Base-by-base conservation (phyloP, 495 filamentous ascomycete genomes). In the Penicillium coprophilum region DNA sequence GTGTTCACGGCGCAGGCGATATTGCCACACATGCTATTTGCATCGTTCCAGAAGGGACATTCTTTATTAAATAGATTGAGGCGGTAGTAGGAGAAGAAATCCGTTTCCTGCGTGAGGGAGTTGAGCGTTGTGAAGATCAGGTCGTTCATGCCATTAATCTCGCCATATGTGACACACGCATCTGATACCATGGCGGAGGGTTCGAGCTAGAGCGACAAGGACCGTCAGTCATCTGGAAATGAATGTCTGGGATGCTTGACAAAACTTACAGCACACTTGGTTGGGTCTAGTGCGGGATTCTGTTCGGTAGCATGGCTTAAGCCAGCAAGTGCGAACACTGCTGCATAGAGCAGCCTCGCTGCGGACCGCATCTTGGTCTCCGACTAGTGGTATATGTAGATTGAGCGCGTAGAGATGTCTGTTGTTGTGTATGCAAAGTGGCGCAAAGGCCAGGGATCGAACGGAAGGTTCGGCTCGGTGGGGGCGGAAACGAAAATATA, bases 1-100 rank as follows among this genome's bases (percentile, higher is more conserved):
- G 94, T 98, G 67, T 93, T 91, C n/a, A 98, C 94, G 27, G 93
- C 88, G 67, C 94, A 98, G 8, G 93, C 94, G 56, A 96, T 93
- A 71, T 98, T 98, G 47, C 92, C 94, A 71, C 94, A 98, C 82
- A 96, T 91, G 71, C 89, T 89, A 76, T 87, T 89, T 46, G 91
- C 85, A 67, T 98, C 94, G 62, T 83, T 83, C 94, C 94, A 97
- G 68, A 97, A 97, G 0, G 94, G 94, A 70, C 94, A 98, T 75
- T 82, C 85, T 73, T 92, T 94, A 65, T 95, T 87, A 69, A 90
- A 98, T n/a, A 98, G 84, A 71, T 97, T 97, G 20, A 98, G 76
- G 24, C 94, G 89, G 72, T 97, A 98, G 69, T 97, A 91, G 52
- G 92, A 88, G 72, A 98, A 98, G 80, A 96, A 98, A 71, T 98